These are phyloP conservation scores for Scolecobasidium constrictum DNA, from an alignment of 2,329 filamentous ascomycete species.

Conservation along the genomic window DNA sequence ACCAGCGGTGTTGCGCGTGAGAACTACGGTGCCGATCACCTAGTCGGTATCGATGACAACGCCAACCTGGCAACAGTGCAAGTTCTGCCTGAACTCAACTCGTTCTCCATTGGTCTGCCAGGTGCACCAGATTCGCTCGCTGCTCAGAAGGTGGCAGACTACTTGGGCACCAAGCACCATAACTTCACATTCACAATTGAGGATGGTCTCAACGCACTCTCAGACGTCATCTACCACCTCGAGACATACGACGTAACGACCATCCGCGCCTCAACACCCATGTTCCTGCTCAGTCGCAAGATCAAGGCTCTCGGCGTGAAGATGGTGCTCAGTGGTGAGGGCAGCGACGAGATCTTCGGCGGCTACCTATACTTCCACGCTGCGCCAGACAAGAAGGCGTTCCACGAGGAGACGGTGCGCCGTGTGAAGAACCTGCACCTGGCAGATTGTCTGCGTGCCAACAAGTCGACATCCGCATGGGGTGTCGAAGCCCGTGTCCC, in stretches of 20 bases:
- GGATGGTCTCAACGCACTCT: constrained; percentile 91
- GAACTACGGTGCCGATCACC: constrained; percentile 28
- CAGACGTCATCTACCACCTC: constrained; percentile 95
- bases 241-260: constrained; percentile 98
- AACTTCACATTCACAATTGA: constrained; percentile 97
- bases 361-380: constrained; percentile 98
- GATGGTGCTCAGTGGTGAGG: constrained; percentile 97
- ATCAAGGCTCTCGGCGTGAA: constrained; percentile 99
- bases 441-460: constrained; percentile 92
- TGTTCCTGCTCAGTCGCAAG: constrained; percentile 96
- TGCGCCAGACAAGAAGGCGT: constrained; percentile 79
- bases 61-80: constrained; percentile 83
- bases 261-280: constrained; percentile 94
- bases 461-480: constrained; percentile 98
- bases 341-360: constrained; percentile 95
- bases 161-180: constrained; percentile 95
- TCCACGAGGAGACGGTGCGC: constrained; percentile 90
- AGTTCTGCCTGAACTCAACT: constrained; percentile 90
- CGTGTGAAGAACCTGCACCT: constrained; percentile 94
- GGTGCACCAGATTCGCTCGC: constrained; percentile 87
- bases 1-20: constrained; percentile 37
- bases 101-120: constrained; percentile 94
- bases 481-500: constrained; percentile 95
- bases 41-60: constrained; percentile 91
- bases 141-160: constrained; percentile 86